Evolutionary conservation across 2,329 filamentous ascomycete genomes (phyloP).

Genomic region (Aspergillus aculeatus): DNA sequence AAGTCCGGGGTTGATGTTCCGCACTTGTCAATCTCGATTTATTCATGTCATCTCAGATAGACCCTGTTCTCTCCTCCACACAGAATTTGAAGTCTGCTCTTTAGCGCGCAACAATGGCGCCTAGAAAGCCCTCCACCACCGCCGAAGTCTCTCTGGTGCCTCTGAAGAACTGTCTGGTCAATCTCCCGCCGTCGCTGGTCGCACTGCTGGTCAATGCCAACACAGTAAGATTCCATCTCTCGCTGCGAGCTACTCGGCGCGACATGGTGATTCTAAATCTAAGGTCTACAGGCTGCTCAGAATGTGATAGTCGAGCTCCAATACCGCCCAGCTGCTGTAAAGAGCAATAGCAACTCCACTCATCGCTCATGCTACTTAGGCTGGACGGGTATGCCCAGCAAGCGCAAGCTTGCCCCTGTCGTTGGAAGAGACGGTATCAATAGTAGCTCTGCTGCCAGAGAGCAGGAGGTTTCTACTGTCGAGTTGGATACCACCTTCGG

Average conservation of each 20-base stretch:
- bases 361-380: conserved; percentile 79
- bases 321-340: conserved; percentile 63
- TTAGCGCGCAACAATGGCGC: conserved; percentile 38
- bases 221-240: conserved; percentile 60
- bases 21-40: conserved; percentile 22
- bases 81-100: conserved; percentile 10
- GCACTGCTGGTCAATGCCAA: conserved; percentile 84
- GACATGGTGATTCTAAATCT: conserved; percentile 16
- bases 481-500: conserved; percentile 88
- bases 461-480: conserved; percentile 74
- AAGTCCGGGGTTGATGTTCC: conserved; percentile 25
- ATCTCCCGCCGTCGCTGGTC: conserved; percentile 81
- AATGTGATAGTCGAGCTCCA: conserved; percentile 94
- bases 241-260: neutral
- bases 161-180: conserved; percentile 92
- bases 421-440: conserved; percentile 72
- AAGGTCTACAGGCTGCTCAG: conserved; percentile 68
- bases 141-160: conserved; percentile 84
- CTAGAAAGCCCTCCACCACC: conserved; percentile 59
- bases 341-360: conserved; percentile 48
- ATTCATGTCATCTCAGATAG: conserved; percentile 11
- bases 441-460: conserved; percentile 56
- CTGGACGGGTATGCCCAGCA: conserved; percentile 98
- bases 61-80: conserved; percentile 12
- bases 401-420: conserved; percentile 71